These are phyloP conservation scores for Paraphaeosphaeria minitans DNA, from an alignment of 2,329 filamentous ascomycete species.

Conservation along the genomic window DNA sequence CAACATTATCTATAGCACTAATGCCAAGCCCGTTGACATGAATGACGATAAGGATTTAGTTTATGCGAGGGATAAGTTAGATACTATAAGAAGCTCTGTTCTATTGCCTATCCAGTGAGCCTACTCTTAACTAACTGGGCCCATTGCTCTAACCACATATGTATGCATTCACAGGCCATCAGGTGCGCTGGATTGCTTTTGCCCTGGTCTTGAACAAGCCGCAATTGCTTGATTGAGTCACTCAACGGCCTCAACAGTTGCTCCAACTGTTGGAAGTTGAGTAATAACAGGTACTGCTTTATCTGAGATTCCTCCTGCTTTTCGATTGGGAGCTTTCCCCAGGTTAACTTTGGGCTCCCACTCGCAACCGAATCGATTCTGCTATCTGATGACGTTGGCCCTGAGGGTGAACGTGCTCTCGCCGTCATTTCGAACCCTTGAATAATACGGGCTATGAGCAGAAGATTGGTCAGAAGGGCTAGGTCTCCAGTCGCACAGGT, in stretches of 20 bases:
- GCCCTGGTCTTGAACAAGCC: no score
- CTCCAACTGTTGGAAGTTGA: conserved; percentile 2
- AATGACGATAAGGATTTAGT: conserved; percentile 9
- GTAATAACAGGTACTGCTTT: not conserved
- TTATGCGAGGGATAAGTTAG: conserved; percentile 31
- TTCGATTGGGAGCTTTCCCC: conserved; percentile 3
- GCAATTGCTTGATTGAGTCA: not conserved
- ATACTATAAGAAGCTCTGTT: no score
- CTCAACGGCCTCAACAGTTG: not conserved
- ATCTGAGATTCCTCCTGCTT: not conserved
- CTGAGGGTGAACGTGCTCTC: no score
- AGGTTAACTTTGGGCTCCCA: not conserved
- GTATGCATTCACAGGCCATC: no score
- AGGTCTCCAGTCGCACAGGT: not conserved
- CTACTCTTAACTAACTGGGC: no score
- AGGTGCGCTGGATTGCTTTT: no score
- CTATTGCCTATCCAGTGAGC: no score
- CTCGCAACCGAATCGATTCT: no score
- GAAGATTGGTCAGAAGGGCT: not conserved
- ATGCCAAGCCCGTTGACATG: conserved; percentile 9
- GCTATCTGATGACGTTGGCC: no score
- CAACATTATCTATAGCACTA: conserved; percentile 8
- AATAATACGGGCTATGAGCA: conserved; percentile 1
- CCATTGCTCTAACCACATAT: no score
- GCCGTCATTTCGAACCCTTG: not conserved